These are phyloP conservation scores for Aspergillus ostianus DNA, from an alignment of 495 filamentous ascomycete genomes.

Conservation along the genomic window DNA sequence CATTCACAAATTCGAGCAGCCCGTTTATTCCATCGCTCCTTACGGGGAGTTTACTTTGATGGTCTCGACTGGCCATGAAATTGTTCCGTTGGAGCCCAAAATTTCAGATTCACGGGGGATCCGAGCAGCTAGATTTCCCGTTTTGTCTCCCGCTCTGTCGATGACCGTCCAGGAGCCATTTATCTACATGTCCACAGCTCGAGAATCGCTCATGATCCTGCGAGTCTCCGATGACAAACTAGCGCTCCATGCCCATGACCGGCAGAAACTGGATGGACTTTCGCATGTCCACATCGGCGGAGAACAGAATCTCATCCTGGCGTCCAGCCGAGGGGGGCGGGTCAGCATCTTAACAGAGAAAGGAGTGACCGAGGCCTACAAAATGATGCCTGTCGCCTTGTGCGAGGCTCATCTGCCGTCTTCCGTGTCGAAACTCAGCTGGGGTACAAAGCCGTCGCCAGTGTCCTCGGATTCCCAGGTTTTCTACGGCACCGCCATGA, in stretches of 20 bases:
- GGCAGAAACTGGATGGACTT: constrained; percentile 36
- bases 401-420: constrained; percentile 34
- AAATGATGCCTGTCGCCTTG: constrained; percentile 25
- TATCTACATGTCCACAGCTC: constrained; percentile 44
- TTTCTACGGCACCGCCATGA: constrained; percentile 59
- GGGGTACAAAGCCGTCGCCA: constrained; percentile 16
- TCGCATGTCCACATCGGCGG: constrained; percentile 37
- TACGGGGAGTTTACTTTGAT: constrained; percentile 40
- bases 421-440: constrained; percentile 31
- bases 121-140: constrained; percentile 26
- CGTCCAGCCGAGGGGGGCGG: constrained; percentile 36
- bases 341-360: constrained; percentile 30
- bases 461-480: constrained; percentile 14
- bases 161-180: constrained; percentile 39
- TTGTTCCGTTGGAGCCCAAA: constrained; percentile 37
- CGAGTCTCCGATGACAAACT: constrained; percentile 32
- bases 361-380: constrained; percentile 23
- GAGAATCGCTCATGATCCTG: constrained; percentile 41
- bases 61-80: constrained; percentile 35
- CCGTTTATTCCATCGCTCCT: constrained; percentile 44
- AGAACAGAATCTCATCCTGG: constrained; percentile 27
- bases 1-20: constrained; percentile 32
- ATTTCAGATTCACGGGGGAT: constrained; percentile 32
- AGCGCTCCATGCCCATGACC: constrained; percentile 32
- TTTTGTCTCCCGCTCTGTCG: constrained; percentile 43